phyloP scores from a whole-genome alignment of 2,329 filamentous ascomycete genomes.

The Penicillium sp. region DNA sequence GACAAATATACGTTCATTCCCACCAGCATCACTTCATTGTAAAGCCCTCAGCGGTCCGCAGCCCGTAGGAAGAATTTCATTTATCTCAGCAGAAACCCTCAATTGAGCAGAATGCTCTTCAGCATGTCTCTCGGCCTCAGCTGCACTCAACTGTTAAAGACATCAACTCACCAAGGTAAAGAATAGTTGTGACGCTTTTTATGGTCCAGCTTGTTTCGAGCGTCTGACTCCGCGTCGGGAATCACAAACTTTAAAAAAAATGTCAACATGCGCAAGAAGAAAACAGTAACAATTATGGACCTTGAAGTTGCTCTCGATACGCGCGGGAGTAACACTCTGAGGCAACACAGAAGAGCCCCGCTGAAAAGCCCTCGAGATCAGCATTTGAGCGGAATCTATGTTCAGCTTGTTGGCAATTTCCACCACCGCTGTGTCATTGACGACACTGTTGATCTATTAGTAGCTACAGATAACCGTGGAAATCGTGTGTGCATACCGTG shows the following conservation, averaged over 20 bases:
- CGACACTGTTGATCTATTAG: conserved; percentile 46
- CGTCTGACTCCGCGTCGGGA: conserved; percentile 35
- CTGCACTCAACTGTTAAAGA: conserved; percentile 37
- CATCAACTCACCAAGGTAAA: conserved; percentile 38
- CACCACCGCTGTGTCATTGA: conserved; percentile 59
- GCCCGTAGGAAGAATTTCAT: too few species aligned
- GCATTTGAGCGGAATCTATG: conserved; percentile 55
- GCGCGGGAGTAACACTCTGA: conserved; percentile 54
- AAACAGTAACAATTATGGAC: conserved; percentile 15
- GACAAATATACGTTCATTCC: too few species aligned
- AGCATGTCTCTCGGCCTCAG: conserved; percentile 29
- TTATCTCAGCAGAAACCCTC: conserved; percentile 8
- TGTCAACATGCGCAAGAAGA: not conserved
- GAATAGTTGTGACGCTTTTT: conserved; percentile 40
- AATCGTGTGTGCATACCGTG: conserved; percentile 23
- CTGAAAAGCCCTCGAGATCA: conserved; percentile 56
- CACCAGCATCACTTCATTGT: too few species aligned
- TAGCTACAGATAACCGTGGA: not conserved
- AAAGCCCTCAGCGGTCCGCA: too few species aligned
- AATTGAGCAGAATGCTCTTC: conserved; percentile 29
- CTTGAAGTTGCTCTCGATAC: conserved; percentile 52
- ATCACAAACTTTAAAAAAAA: conserved; percentile 30
- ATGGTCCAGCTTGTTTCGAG: conserved; percentile 35
- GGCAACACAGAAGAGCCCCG: conserved; percentile 54
- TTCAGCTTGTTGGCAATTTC: conserved; percentile 62